Evolutionary conservation across 2,329 filamentous ascomycete genomes (phyloP).

Genomic region (Exophiala sp.): DNA sequence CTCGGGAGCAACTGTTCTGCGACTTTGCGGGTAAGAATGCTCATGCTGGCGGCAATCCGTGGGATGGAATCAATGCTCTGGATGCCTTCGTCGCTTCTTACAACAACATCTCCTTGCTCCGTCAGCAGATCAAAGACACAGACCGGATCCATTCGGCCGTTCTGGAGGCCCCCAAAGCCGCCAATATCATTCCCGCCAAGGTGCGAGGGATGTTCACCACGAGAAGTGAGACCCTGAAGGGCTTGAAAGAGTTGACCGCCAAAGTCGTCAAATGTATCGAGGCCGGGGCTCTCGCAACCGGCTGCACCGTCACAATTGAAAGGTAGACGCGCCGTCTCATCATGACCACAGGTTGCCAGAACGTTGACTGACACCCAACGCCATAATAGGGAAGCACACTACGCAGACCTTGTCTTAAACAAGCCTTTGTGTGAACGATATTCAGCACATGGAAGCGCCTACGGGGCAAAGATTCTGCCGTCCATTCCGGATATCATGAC

Average conservation of each 20-base stretch:
- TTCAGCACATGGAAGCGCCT: background rate
- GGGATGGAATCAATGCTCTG: conserved; percentile 55
- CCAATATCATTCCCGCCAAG: conserved; percentile 53
- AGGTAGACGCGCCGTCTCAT: background rate
- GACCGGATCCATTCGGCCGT: conserved; percentile 52
- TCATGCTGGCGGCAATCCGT: conserved; percentile 53
- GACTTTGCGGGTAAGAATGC: conserved; percentile 48
- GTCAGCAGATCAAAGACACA: conserved; percentile 52
- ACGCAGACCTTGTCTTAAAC: conserved; percentile 7
- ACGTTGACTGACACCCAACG: background rate
- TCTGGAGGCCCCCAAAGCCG: conserved; percentile 47
- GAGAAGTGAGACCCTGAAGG: conserved; percentile 40
- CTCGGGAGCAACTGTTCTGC: background rate
- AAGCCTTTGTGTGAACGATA: background rate
- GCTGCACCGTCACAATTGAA: conserved; percentile 32
- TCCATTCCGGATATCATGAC: background rate
- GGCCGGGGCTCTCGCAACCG: conserved; percentile 35
- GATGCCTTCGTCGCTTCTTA: conserved; percentile 50
- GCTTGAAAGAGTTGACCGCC: conserved; percentile 34
- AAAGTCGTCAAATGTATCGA: conserved; percentile 35
- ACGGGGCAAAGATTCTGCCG: background rate
- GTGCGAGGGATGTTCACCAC: conserved; percentile 44
- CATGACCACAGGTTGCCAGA: background rate
- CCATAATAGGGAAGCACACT: conserved; percentile 16
- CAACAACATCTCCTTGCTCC: conserved; percentile 45